Evolutionary conservation across 2,329 filamentous ascomycete species (phyloP).

Genomic region (Aspergillus ruber): DNA sequence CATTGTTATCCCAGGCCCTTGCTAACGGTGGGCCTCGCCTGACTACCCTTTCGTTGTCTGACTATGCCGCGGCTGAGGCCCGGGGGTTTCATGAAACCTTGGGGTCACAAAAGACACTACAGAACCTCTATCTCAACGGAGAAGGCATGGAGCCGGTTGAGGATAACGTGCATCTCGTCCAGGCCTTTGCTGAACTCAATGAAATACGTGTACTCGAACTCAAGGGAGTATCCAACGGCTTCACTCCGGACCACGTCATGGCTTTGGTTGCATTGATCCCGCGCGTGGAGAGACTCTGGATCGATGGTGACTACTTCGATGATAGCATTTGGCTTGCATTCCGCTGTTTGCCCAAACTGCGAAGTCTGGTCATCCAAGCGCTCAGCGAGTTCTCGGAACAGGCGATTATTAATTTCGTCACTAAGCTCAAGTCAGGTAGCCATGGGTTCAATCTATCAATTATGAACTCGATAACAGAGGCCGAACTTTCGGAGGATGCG

Average conservation of each 20-base stretch:
- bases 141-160: constrained; percentile 19
- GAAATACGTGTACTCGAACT: constrained; percentile 27
- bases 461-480: constrained; percentile 16
- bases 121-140: constrained; percentile 24
- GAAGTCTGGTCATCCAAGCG: constrained; percentile 24
- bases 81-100: constrained; percentile 24
- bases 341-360: constrained; percentile 20
- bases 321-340: constrained; percentile 21
- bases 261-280: constrained; percentile 22
- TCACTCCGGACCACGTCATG: constrained; percentile 24
- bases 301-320: constrained; percentile 25
- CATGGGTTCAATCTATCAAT: constrained; percentile 24
- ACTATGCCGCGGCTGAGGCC: constrained; percentile 18
- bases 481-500: constrained; percentile 19
- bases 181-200: constrained; percentile 20
- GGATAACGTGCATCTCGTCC: constrained; percentile 24
- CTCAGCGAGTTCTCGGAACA: constrained; percentile 26
- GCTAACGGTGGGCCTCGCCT: constrained; percentile 19
- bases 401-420: constrained; percentile 26
- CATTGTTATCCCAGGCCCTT: constrained; percentile 22
- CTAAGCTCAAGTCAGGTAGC: constrained; percentile 21
- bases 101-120: constrained; percentile 19
- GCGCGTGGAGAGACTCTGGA: constrained; percentile 26
- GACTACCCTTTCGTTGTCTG: constrained; percentile 22
- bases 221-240: constrained; percentile 28